A percentile compares a stretch with the other conserved stretches of the same genome.
These are phyloP conservation scores for Loxodes magnus DNA, from an alignment of 73 alveolate species.

Conservation along the genomic window DNA sequence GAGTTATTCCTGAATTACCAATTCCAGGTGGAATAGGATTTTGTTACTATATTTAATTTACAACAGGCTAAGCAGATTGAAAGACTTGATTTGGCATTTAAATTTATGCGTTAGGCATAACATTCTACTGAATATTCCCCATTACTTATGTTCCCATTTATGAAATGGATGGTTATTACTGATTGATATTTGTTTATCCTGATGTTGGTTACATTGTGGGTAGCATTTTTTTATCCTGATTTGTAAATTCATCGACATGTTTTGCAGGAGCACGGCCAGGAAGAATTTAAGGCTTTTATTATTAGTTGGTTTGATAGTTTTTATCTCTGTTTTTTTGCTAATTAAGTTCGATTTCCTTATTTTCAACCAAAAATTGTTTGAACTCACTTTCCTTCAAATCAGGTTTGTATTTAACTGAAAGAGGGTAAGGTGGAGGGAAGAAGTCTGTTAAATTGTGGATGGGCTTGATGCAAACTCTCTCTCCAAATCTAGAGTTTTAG, in stretches of 20 bases:
- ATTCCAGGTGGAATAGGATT: background rate
- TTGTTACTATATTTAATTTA: background rate
- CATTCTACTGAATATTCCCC: no score
- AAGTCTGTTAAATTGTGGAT: conserved; percentile 5
- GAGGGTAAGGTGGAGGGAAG: conserved; percentile 12
- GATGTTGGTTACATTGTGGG: background rate
- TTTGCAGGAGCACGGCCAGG: background rate
- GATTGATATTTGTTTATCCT: no score
- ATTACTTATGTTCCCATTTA: no score
- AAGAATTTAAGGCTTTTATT: background rate
- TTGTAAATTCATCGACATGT: background rate
- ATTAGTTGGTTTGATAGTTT: background rate
- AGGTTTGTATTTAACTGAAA: conserved; percentile 1
- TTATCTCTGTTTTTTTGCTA: background rate
- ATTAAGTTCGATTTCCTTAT: background rate
- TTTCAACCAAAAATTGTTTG: background rate
- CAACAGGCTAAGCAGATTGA: background rate
- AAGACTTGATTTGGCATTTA: background rate
- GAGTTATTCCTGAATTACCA: background rate
- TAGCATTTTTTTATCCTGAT: background rate
- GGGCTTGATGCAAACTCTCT: background rate
- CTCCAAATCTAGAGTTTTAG: conserved; percentile 11
- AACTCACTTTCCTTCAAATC: background rate
- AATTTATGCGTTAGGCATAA: no score
- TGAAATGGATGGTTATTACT: no score